A percentile compares a stretch with the other conserved stretches of the same genome.
Evolutionary conservation across 2,329 filamentous ascomycete genomes (phyloP).

Genomic region (Cladosporium oxysporum): DNA sequence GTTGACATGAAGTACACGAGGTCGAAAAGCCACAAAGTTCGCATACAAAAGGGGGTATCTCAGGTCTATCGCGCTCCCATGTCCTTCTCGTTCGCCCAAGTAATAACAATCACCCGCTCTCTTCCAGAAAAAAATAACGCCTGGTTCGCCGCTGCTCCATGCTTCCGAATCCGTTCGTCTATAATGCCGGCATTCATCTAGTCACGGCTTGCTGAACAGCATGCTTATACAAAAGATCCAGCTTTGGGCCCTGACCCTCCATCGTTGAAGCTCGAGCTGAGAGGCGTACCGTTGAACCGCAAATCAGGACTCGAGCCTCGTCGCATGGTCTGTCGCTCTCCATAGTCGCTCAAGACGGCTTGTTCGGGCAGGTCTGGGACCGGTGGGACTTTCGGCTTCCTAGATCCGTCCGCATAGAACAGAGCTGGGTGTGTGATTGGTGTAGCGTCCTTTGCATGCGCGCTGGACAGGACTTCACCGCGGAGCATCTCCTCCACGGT

Average conservation of each 20-base stretch:
- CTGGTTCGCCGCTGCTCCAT: background rate
- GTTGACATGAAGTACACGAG: background rate
- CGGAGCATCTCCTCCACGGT: conserved; percentile 26
- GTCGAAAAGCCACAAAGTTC: background rate
- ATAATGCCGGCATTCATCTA: conserved; percentile 1
- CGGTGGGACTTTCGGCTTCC: background rate
- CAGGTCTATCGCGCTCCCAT: background rate
- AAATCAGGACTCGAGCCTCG: conserved; percentile 12
- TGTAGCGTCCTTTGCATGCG: conserved; percentile 17
- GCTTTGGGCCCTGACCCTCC: conserved; percentile 13
- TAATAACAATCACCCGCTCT: background rate
- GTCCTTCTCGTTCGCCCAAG: background rate
- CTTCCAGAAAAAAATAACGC: background rate
- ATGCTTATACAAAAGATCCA: conserved; percentile 14
- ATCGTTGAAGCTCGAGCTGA: conserved; percentile 15
- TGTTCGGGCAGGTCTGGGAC: background rate
- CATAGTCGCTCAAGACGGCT: conserved; percentile 10
- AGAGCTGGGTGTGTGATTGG: conserved; percentile 26
- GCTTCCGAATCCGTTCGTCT: background rate
- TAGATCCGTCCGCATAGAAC: conserved; percentile 22
- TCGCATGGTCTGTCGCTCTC: background rate
- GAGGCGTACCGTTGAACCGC: conserved; percentile 15
- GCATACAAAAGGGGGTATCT: conserved; percentile 20
- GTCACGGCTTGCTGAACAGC: background rate
- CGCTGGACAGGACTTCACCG: conserved; percentile 15